Conservation (phyloP, 768 basidiomycete genomes). For the Udeniomyces megalosporus region DNA sequence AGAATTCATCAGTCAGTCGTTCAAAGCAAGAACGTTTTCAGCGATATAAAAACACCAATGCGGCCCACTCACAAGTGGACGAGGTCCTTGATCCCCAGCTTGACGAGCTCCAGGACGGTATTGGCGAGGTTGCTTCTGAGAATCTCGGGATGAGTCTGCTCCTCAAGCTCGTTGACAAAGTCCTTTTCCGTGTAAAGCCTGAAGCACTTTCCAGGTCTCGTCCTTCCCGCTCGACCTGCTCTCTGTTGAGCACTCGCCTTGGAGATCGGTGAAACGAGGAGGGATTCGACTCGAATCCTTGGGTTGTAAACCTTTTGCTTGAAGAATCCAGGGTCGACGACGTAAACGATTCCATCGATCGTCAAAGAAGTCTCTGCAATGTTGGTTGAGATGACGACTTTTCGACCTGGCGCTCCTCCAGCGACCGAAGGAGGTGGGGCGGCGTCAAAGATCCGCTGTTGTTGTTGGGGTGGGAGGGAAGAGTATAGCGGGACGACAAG, state of each 20-base stretch:
- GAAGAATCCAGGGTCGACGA: constrained; percentile 91
- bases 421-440: constrained; percentile 47
- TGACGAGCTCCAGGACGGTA: constrained; percentile 80
- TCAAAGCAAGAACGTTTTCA: constrained; percentile 38
- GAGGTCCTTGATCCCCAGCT: constrained; percentile 85
- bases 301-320: constrained; percentile 99
- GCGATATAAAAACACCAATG: too few species aligned
- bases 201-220: constrained; percentile 93
- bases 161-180: constrained; percentile 87
- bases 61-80: constrained; percentile 57
- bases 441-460: constrained; percentile 90
- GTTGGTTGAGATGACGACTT: constrained; percentile 89
- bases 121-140: constrained; percentile 83
- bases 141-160: constrained; percentile 96
- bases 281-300: constrained; percentile 81
- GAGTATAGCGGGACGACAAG: constrained; percentile 88
- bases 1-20: background rate
- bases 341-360: constrained; percentile 98
- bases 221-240: constrained; percentile 90
- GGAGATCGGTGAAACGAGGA: constrained; percentile 86
- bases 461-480: constrained; percentile 79
- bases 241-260: constrained; percentile 93
- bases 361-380: constrained; percentile 95
- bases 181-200: constrained; percentile 92
- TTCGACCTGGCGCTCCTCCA: constrained; percentile 70